Evolutionary conservation across 1,284 basidiomycete genomes (phyloP), one percentile per base, ranked within the genome.

Genomic region (Fomitopsis pinicola): DNA sequence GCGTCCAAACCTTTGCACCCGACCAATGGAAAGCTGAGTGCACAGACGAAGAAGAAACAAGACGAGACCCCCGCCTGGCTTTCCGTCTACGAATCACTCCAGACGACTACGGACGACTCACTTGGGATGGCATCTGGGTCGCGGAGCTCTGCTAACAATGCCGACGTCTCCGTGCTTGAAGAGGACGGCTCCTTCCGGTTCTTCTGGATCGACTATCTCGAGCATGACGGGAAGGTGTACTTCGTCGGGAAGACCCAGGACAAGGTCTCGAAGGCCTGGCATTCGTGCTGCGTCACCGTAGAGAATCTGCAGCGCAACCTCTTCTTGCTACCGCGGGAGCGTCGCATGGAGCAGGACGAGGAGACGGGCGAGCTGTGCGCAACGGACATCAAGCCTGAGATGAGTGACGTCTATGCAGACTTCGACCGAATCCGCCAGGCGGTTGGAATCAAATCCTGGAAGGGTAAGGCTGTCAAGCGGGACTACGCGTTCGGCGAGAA

Each of bases 141-240:
- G 1, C 74, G 82, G 4, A 62, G 42, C 10, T 58, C 64, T 0
- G 70, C 73, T 2, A 75, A 80, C n/a, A 73, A 82, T 8, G 75
- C 76, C 44, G 82, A 77, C 63, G 69, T 85, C 35, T 80, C 82
- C 28, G 85, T 85, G 0, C 78, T 92, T 1, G 92, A 96, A 70
- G 75, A 83, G 3, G 92, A 97, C 66, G 94, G 92, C 1, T 89
- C 86, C 1, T 77, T 97, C n/a, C 84, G 83, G 33, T 95, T 98
- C 77, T 98, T 90, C 78, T 98, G 95, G 95, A 79, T 97, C 30
- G 95, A 98, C 70, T 93, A 93, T 69, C 83, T 94, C 19, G 95
- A 98, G 71, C 82, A 87, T 55, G 85, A 91, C 17, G 87, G 92
- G 26, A 86, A 84, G 62, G 77, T 94, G 0, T 89, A 94, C 72